These are phyloP conservation scores for Pseudozyma thailandica DNA, from an alignment of 1,284 basidiomycete species.

Conservation along the genomic window DNA sequence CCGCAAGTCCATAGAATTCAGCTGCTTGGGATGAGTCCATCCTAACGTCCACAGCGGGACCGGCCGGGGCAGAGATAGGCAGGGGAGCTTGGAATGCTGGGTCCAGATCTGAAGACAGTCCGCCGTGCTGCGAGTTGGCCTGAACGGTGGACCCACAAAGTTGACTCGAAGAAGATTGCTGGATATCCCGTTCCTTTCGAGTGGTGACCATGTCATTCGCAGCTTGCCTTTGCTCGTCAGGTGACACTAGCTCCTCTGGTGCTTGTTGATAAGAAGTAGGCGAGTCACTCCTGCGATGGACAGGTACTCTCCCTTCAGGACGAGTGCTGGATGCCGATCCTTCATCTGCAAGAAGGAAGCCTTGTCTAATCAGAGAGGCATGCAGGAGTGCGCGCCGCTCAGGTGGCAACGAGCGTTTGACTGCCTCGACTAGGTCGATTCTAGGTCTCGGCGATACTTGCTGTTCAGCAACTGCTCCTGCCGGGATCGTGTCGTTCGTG, in stretches of 20 bases:
- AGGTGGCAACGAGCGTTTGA: constrained; percentile 34
- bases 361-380: constrained; percentile 18
- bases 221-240: neutral
- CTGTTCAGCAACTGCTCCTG: neutral
- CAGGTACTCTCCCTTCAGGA: neutral
- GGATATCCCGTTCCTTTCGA: neutral
- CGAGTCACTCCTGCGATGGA: neutral
- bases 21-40: constrained; percentile 2
- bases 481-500: constrained; percentile 2
- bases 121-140: neutral
- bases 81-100: constrained; percentile 7
- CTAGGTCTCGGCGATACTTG: constrained; percentile 1
- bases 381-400: constrained; percentile 32
- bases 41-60: constrained; percentile 4
- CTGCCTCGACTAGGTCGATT: constrained; percentile 16
- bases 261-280: neutral
- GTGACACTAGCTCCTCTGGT: neutral
- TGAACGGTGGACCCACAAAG: neutral
- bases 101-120: neutral
- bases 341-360: neutral
- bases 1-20: constrained; percentile 4
- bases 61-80: neutral
- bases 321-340: neutral
- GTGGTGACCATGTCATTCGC: neutral
- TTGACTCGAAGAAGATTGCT: neutral